Evolutionary conservation across 2,329 filamentous ascomycete genomes (phyloP).

Genomic region (Fusarium concolor): DNA sequence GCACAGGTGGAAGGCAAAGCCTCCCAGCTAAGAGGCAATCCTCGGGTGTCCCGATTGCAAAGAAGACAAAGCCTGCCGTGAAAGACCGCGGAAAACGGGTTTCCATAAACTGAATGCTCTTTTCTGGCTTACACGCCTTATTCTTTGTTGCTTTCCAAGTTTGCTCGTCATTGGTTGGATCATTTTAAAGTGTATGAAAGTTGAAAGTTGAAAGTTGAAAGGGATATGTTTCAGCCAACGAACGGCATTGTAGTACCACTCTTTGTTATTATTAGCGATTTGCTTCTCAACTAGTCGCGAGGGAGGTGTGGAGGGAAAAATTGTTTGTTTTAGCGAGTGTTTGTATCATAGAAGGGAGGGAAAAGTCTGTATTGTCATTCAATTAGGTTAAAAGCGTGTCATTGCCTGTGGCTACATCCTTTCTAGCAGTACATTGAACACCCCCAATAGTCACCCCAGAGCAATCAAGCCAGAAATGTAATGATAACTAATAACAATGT

Average conservation of each 20-base stretch:
- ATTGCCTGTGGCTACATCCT: not conserved
- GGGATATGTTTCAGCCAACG: slow-evolving; percentile 8
- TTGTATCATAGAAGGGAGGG: not conserved
- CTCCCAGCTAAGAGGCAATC: slow-evolving; percentile 26
- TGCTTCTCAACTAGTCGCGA: slow-evolving; percentile 9
- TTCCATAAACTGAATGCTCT: slow-evolving; percentile 26
- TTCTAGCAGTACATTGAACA: not conserved
- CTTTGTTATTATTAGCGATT: slow-evolving; percentile 12
- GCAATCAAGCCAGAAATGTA: not conserved
- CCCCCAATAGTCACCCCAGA: not conserved
- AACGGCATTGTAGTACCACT: slow-evolving; percentile 6
- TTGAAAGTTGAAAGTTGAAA: slow-evolving; percentile 15
- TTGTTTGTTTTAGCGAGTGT: not conserved
- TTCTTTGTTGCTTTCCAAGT: slow-evolving; percentile 4
- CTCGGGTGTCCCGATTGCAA: slow-evolving; percentile 13
- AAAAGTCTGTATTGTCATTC: not conserved
- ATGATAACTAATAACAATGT: not conserved
- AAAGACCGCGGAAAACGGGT: slow-evolving; percentile 28
- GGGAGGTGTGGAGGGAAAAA: not conserved
- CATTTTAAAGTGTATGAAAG: not conserved
- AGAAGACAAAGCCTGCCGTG: slow-evolving; percentile 9
- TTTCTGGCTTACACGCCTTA: not conserved
- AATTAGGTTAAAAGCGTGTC: not conserved
- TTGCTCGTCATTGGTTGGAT: slow-evolving; percentile 4
- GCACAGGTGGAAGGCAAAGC: slow-evolving; percentile 40